These are phyloP conservation scores for Penicillium malachiteum DNA, from an alignment of 495 filamentous ascomycete genomes.

Conservation along the genomic window DNA sequence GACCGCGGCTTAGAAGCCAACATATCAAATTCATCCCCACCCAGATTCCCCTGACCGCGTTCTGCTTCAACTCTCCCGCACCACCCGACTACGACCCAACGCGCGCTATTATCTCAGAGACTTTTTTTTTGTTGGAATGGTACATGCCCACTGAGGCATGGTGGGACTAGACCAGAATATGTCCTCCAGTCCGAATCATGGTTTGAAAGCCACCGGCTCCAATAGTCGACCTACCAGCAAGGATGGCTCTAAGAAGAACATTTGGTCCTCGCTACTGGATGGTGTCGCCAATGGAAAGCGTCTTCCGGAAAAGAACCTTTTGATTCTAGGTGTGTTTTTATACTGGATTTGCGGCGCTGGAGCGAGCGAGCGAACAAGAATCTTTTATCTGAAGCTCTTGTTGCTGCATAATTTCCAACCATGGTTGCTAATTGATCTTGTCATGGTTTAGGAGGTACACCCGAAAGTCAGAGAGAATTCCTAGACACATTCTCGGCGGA, in stretches of 20 bases:
- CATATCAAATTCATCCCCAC: constrained; percentile 5
- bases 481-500: constrained; percentile 75
- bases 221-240: constrained; percentile 59
- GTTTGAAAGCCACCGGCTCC: constrained; percentile 32
- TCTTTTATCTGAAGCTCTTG: not conserved
- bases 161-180: constrained; percentile 44
- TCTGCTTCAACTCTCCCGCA: constrained; percentile 14
- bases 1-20: not conserved
- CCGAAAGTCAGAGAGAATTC: constrained; percentile 86
- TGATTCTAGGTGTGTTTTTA: constrained; percentile 69
- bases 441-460: constrained; percentile 66
- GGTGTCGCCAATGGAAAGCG: constrained; percentile 85
- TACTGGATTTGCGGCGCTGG: not conserved
- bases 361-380: not conserved
- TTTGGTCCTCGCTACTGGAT: constrained; percentile 94
- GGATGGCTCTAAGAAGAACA: constrained; percentile 79
- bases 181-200: constrained; percentile 41
- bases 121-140: constrained; percentile 28
- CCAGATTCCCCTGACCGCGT: constrained; percentile 26
- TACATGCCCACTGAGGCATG: constrained; percentile 35
- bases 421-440: constrained; percentile 1
- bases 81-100: constrained; percentile 10
- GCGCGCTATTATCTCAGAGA: not conserved
- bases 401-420: not conserved
- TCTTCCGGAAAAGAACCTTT: constrained; percentile 86